A percentile compares a stretch with the other conserved stretches of the same genome.
phyloP scores from a whole-genome alignment of 495 filamentous ascomycete species.

The Baudoinia panamericana region DNA sequence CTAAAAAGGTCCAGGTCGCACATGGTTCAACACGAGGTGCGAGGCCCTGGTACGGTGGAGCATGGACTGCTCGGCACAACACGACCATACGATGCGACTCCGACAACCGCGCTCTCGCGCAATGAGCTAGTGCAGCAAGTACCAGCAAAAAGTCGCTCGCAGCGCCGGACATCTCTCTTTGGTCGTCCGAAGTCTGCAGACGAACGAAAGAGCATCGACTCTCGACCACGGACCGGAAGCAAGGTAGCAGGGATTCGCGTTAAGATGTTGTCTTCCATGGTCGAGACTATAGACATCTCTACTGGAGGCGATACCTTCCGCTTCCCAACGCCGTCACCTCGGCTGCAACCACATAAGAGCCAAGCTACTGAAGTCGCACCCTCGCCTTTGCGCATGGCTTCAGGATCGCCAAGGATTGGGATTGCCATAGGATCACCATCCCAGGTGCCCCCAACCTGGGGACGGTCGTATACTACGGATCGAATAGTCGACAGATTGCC shows the following conservation, averaged over 20 bases:
- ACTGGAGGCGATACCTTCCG: conserved; percentile 4
- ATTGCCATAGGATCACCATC: conserved; percentile 9
- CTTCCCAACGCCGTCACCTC: conserved; percentile 16
- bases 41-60: no score
- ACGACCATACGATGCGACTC: no score
- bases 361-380: neutral
- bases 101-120: no score
- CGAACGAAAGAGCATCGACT: neutral
- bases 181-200: conserved; percentile 1
- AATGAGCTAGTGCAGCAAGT: no score
- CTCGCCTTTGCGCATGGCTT: neutral
- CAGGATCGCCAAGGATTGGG: conserved; percentile 6
- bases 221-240: neutral
- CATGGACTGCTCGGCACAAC: no score
- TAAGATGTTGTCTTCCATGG: neutral
- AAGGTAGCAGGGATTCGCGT: neutral
- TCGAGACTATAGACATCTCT: conserved; percentile 1
- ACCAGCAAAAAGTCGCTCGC: neutral
- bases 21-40: no score
- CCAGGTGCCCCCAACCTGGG: conserved; percentile 11
- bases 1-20: no score
- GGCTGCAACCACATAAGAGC: conserved; percentile 6
- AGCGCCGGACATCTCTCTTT: conserved; percentile 1
- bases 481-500: neutral
- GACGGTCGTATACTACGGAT: conserved; percentile 11